A percentile compares a stretch with the other conserved stretches of the same genome.
phyloP scores from a whole-genome alignment of 441 rosid species.

The Gossypium davidsonii region DNA sequence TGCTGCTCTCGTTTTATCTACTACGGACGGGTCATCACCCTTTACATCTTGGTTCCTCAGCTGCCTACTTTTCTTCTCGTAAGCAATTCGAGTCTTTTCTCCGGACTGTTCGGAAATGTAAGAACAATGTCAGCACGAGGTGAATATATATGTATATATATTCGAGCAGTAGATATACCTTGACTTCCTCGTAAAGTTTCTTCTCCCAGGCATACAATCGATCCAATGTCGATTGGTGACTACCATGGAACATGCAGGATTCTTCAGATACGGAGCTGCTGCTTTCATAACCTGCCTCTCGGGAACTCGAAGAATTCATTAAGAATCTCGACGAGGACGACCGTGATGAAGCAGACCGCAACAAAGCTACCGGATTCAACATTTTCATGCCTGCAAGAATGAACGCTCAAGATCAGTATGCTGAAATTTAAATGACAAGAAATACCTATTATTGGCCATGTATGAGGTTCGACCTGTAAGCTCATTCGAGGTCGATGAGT shows the following conservation, averaged over 20 bases:
- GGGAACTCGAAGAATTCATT: constrained; percentile 50
- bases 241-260: constrained; percentile 54
- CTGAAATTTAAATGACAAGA: not conserved
- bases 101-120: constrained; percentile 52
- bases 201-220: constrained; percentile 91
- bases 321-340: constrained; percentile 82
- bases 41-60: constrained; percentile 76
- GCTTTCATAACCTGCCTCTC: constrained; percentile 64
- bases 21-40: constrained; percentile 54
- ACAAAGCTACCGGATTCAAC: constrained; percentile 89
- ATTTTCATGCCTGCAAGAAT: constrained; percentile 65
- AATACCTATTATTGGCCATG: not conserved
- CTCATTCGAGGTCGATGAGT: constrained; percentile 48
- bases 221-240: constrained; percentile 90
- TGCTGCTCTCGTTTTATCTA: constrained; percentile 66
- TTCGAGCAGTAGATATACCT: constrained; percentile 33
- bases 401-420: constrained; percentile 1
- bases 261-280: constrained; percentile 72
- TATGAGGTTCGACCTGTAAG: constrained; percentile 51
- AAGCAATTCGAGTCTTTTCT: constrained; percentile 73
- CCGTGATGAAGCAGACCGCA: constrained; percentile 90
- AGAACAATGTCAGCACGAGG: not conserved
- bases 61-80: constrained; percentile 74
- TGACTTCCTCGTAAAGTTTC: constrained; percentile 91
- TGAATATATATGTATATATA: not conserved